Evolutionary conservation across 1,284 basidiomycete genomes (phyloP).

Genomic region (Malassezia pachydermatis): DNA sequence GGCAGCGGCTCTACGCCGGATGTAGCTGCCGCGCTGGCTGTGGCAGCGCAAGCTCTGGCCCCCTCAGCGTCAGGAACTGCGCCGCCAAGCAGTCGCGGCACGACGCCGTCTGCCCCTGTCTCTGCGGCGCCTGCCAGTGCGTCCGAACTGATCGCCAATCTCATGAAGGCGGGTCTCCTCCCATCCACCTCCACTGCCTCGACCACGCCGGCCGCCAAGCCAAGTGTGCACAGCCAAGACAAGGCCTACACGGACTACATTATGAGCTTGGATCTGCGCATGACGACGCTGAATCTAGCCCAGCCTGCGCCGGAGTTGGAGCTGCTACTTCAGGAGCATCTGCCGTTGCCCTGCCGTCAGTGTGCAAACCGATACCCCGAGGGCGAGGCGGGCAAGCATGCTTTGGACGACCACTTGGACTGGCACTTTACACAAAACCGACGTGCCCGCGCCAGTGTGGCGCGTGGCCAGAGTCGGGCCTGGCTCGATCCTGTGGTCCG

Average conservation of each 20-base stretch:
- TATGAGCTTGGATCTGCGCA: constrained; percentile 59
- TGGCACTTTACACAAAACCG: constrained; percentile 94
- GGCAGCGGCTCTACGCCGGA: constrained; percentile 22
- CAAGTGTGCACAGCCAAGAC: constrained; percentile 50
- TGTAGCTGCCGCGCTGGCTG: constrained; percentile 26
- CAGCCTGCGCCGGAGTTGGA: constrained; percentile 55
- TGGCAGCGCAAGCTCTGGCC: constrained; percentile 39
- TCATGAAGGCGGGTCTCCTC: constrained; percentile 43
- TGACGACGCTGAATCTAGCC: constrained; percentile 63
- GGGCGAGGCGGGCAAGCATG: constrained; percentile 61
- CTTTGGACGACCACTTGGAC: constrained; percentile 80
- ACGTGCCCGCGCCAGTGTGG: constrained; percentile 69
- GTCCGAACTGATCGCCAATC: constrained; percentile 30
- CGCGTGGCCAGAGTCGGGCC: constrained; percentile 76
- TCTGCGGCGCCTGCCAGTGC: constrained; percentile 18
- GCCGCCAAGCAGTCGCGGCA: constrained; percentile 11
- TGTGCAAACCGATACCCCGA: constrained; percentile 80
- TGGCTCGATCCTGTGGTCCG: constrained; percentile 79
- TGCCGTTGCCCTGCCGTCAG: constrained; percentile 80
- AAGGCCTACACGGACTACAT: constrained; percentile 61
- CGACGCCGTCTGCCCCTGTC: constrained; percentile 18
- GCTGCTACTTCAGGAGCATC: constrained; percentile 49
- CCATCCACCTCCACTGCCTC: constrained; percentile 21
- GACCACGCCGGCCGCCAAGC: constrained; percentile 37
- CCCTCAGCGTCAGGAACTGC: constrained; percentile 38